Evolutionary conservation across 306 rosid genomes (phyloP).

Genomic region (Delonix regia): DNA sequence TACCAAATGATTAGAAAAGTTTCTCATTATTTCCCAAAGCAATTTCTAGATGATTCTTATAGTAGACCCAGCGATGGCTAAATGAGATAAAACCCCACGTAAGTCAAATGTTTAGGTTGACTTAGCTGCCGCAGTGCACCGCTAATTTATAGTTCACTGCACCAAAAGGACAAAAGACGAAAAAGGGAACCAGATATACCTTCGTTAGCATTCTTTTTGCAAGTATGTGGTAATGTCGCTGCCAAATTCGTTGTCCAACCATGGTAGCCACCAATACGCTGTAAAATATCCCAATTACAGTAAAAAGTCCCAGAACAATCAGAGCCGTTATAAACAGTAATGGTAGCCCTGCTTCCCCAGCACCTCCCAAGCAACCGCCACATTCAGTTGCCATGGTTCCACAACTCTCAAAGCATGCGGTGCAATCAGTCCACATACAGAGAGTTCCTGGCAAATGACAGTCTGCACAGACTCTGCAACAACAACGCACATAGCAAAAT

Average conservation of each 20-base stretch:
- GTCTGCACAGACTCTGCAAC: constrained; percentile 90
- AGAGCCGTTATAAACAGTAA: constrained; percentile 84
- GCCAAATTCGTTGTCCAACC: constrained; percentile 99
- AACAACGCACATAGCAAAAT: constrained; percentile 24
- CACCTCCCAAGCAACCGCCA: constrained; percentile 97
- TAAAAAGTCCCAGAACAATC: constrained; percentile 87
- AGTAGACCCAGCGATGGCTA: constrained; percentile 16
- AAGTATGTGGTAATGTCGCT: constrained; percentile 96
- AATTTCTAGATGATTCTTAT: background rate
- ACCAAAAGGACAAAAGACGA: constrained; percentile 24
- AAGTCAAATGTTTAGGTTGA: constrained; percentile 6
- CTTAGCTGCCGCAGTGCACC: constrained; percentile 16
- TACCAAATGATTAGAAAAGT: background rate
- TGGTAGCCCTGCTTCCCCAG: constrained; percentile 98
- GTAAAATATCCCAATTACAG: constrained; percentile 94
- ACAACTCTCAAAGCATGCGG: constrained; percentile 97
- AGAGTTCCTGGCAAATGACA: constrained; percentile 99
- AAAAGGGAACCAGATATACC: constrained; percentile 53
- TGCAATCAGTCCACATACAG: constrained; percentile 99
- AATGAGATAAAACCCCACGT: constrained; percentile 2
- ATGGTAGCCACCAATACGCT: constrained; percentile 98
- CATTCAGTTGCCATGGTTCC: constrained; percentile 96
- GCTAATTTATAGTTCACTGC: constrained; percentile 9
- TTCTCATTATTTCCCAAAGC: background rate
- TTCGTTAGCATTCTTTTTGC: constrained; percentile 98